Evolutionary conservation across 2,329 filamentous ascomycete genomes (phyloP).

Genomic region (Aureobasidium sp.): DNA sequence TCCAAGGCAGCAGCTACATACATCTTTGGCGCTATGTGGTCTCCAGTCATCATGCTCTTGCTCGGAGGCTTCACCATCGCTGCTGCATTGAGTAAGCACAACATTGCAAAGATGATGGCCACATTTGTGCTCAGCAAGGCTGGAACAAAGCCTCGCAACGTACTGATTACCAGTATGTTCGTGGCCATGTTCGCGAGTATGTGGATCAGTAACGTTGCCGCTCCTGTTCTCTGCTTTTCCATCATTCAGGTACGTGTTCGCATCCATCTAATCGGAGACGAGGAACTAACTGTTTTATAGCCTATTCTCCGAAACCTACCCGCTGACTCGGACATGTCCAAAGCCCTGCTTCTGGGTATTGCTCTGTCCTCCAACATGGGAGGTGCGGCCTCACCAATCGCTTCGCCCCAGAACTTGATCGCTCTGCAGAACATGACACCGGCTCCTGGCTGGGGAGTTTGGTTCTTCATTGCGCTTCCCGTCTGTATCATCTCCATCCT

Average conservation of each 20-base stretch:
- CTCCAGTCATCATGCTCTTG: conserved; percentile 95
- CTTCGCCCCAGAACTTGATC: conserved; percentile 94
- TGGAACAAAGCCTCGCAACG: conserved; percentile 78
- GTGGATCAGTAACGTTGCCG: conserved; percentile 98
- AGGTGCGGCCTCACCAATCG: conserved; percentile 92
- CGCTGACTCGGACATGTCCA: conserved; percentile 83
- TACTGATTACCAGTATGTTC: conserved; percentile 96
- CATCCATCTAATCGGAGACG: neutral
- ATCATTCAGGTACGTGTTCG: conserved; percentile 59
- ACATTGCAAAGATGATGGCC: conserved; percentile 94
- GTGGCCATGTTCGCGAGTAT: conserved; percentile 96
- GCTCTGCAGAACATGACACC: conserved; percentile 93
- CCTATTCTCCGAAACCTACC: conserved; percentile 91
- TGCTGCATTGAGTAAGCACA: conserved; percentile 90
- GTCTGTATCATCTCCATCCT: conserved; percentile 84
- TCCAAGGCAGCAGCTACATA: conserved; percentile 72
- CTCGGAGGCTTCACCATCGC: conserved; percentile 94
- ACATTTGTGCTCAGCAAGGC: conserved; percentile 95
- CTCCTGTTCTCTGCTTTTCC: conserved; percentile 91
- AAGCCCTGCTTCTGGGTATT: conserved; percentile 90
- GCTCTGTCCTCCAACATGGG: conserved; percentile 92
- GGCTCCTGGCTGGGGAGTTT: conserved; percentile 82
- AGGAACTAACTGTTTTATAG: conserved; percentile 33
- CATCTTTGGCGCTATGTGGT: conserved; percentile 97
- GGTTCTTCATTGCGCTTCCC: conserved; percentile 94